Base-by-base conservation (phyloP, 2,329 filamentous ascomycete genomes). In the Cadophora gregata region DNA sequence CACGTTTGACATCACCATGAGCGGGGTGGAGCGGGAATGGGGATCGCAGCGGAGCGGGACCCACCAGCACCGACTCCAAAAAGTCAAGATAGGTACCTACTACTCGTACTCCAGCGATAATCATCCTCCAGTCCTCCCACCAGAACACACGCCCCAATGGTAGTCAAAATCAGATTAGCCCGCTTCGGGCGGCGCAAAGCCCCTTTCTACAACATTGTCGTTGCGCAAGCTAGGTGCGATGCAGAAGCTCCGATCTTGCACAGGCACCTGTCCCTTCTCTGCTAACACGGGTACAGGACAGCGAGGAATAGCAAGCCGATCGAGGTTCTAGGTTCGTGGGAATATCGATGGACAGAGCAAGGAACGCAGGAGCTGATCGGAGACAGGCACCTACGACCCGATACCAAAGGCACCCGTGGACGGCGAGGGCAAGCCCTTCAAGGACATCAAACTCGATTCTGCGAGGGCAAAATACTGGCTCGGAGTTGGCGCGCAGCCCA, bases 131-230 rank as follows among this genome's bases (percentile, higher is more conserved):
- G 48, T 56, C 58, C 9, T 29, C 50, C 56, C 51, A 60, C n/a
- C 24, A 50, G 12, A 51, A 7, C 65, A 69, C 64, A 29, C 51
- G 47, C 38, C 14, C 53, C 48, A 25, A 97, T 99, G 96, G 95
- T 98, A 69, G 86, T 99, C 76, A 92, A 92, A 79, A 96, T 99
- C 79, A 91, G 96, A 67, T 89, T 99, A 74, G 92, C 96, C 74
- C 94, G 96, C 79, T 97, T 98, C 79, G 93, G 94, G 78, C 93
- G 91, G 79, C 88, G 87, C 71, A 94, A 97, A 78, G 79, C 87
- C n/a, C 95, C 96, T 2, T 91, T 97, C 75, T 99, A 97, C 86
- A 99, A 99, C 82, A 97, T 99, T 71, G 93, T 98, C 72, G 92
- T 99, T 71, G 88, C 93, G 19, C 95, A 98, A 77, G 94, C 94